Base-by-base conservation (phyloP, 1,139 yeast genomes). In the Casaregolazyma suthepensis region DNA sequence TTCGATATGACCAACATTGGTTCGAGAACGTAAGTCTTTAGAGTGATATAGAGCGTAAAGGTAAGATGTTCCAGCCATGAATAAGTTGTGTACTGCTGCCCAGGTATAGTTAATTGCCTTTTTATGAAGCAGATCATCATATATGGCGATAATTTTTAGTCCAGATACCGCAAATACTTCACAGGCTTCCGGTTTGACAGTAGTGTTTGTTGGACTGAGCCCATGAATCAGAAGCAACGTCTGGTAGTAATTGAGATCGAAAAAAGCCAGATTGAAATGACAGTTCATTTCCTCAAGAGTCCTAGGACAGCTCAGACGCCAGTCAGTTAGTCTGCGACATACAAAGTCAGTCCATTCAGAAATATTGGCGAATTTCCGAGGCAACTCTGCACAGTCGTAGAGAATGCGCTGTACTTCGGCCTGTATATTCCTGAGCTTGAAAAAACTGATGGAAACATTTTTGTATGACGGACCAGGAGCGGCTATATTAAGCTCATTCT, bases 31-130 rank as follows among this genome's bases (percentile, higher is more conserved):
- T 1, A 80, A 79, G 42, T 76, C 78, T 20, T 75, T 76, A 38
- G 87, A 81, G 65, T 85, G 86, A 65, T 86, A 88, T 13, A 88
- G 75, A 0, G 91, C 79, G 65, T 86, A 89, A 46, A 89, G 73
- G 62, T 83, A 88, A 1, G 96, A 85, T 19, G 93, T 85, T 0
- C 96, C 96, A 0, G 96, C 93, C 85, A 87, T 85, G 65, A 88
- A 88, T 53, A 88, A 72, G 66, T 88, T 89, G 66, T 89, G 95
- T 1, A 89, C 93, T 0, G 95, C 95, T 0, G 91, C 93, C 96
- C 96, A 90, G 0, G 96, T 88, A 69, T 87, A 90, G 66, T 89
- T 89, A 57, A 89, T 77, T 48, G 80, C 75, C 60, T 80, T 80
- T 37, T 76, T 76, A 19, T 72, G 69, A 59, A 79, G 79, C 45